Evolutionary conservation across 2,329 filamentous ascomycete genomes (phyloP).

Genomic region (Fusarium metavorans): DNA sequence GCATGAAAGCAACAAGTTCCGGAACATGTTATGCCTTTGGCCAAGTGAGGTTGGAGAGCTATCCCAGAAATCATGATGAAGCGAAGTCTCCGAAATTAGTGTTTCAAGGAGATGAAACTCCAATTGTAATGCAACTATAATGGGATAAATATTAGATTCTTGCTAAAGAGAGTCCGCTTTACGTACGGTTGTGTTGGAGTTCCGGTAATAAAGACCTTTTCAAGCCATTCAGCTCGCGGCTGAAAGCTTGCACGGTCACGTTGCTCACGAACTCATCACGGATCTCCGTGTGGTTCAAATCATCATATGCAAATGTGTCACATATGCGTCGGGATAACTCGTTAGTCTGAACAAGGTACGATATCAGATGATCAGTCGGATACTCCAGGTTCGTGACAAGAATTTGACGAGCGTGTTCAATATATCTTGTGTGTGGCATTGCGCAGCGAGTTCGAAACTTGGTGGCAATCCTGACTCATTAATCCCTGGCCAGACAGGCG

Average conservation of each 20-base stretch:
- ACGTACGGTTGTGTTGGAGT: neutral
- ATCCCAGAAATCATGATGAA: neutral
- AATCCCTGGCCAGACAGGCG: neutral
- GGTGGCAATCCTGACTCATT: neutral
- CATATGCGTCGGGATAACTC: neutral
- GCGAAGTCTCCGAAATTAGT: neutral
- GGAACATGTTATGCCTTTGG: neutral
- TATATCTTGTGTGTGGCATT: constrained; percentile 3
- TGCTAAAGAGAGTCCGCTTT: neutral
- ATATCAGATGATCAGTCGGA: neutral
- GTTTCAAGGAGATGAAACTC: neutral
- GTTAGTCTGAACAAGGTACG: neutral
- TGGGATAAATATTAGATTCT: neutral
- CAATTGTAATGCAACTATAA: neutral
- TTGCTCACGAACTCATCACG: neutral
- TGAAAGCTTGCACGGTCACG: neutral
- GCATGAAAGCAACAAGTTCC: neutral
- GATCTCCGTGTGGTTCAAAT: neutral
- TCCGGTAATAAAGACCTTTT: neutral
- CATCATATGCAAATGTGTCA: neutral
- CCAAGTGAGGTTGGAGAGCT: neutral
- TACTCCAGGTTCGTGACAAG: neutral
- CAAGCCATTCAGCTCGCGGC: neutral
- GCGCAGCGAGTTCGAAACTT: constrained; percentile 3
- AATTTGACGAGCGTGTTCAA: neutral